A percentile compares a stretch with the other conserved stretches of the same genome.
These are phyloP conservation scores for Aspergillus caelatus DNA, from an alignment of 2,329 filamentous ascomycete species.

Conservation along the genomic window DNA sequence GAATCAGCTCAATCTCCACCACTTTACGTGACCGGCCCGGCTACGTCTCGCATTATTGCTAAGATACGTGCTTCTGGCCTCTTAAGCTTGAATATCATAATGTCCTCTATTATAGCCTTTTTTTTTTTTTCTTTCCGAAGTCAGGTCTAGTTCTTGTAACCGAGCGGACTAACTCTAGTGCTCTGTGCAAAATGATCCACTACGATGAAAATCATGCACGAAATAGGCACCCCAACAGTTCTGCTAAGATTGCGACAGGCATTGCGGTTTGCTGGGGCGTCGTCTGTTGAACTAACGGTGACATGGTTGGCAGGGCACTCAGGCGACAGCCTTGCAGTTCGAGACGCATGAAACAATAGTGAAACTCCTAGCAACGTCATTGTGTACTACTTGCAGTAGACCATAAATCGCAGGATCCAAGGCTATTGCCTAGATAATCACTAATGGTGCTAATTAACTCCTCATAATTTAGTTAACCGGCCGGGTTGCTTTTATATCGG, in stretches of 20 bases:
- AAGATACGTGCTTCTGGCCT: neutral
- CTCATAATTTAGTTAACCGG: neutral
- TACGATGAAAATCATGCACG: conserved; percentile 6
- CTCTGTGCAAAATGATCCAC: conserved; percentile 8
- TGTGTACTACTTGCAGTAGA: neutral
- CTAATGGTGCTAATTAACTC: neutral
- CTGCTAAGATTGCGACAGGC: conserved; percentile 19
- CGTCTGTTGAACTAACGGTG: neutral
- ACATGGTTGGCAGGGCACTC: neutral
- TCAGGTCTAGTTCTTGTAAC: neutral
- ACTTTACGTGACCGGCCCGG: neutral
- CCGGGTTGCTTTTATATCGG: neutral
- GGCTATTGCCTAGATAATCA: neutral
- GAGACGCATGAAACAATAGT: conserved; percentile 17
- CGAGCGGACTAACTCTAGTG: neutral
- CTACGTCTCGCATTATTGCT: neutral
- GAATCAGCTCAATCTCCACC: conserved; percentile 1
- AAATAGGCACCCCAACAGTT: conserved; percentile 7
- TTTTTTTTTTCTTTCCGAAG: neutral
- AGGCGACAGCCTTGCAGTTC: neutral
- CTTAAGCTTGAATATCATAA: neutral
- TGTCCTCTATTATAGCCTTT: neutral
- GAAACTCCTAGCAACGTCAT: conserved; percentile 14
- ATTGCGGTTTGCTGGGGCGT: neutral
- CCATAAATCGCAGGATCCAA: neutral